These are phyloP conservation scores for Cymbopogon citratus DNA, from an alignment of 176 grass and related monocot genomes.

Conservation along the genomic window DNA sequence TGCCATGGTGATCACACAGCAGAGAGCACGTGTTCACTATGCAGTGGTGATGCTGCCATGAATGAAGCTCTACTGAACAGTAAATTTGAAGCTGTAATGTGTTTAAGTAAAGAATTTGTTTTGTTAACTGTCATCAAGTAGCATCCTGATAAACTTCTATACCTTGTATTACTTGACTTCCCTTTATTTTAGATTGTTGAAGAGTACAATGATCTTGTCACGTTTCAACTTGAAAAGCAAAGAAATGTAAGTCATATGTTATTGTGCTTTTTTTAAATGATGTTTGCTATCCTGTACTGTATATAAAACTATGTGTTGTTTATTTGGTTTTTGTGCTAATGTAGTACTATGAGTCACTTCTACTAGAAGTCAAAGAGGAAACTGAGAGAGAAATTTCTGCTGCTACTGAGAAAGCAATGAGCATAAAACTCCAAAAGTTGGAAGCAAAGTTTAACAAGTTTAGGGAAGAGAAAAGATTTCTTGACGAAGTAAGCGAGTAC, in stretches of 20 bases:
- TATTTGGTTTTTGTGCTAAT: conserved; percentile 34
- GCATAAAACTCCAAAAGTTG: conserved; percentile 57
- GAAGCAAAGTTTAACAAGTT: conserved; percentile 62
- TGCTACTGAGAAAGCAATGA: conserved; percentile 48
- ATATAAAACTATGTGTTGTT: background rate
- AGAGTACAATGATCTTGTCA: conserved; percentile 93
- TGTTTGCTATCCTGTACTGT: background rate
- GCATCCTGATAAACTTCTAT: conserved; percentile 21
- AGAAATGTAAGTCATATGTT: conserved; percentile 72
- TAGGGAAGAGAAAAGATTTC: conserved; percentile 68
- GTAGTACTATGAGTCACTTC: conserved; percentile 79
- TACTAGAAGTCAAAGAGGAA: conserved; percentile 77
- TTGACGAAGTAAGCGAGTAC: conserved; percentile 62
- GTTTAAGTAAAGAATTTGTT: conserved; percentile 32
- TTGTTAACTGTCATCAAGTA: conserved; percentile 18
- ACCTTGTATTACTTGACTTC: conserved; percentile 10
- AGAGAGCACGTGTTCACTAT: conserved; percentile 40
- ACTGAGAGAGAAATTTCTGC: conserved; percentile 59
- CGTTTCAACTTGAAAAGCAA: conserved; percentile 94
- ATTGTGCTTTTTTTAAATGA: background rate
- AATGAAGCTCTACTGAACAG: conserved; percentile 77
- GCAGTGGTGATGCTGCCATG: conserved; percentile 53
- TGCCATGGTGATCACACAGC: conserved; percentile 37
- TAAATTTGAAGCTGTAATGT: conserved; percentile 96
- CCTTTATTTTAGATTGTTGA: conserved; percentile 59